These are phyloP conservation scores for Aspergillus sp. DNA, from an alignment of 2,329 filamentous ascomycete genomes.

Conservation along the genomic window DNA sequence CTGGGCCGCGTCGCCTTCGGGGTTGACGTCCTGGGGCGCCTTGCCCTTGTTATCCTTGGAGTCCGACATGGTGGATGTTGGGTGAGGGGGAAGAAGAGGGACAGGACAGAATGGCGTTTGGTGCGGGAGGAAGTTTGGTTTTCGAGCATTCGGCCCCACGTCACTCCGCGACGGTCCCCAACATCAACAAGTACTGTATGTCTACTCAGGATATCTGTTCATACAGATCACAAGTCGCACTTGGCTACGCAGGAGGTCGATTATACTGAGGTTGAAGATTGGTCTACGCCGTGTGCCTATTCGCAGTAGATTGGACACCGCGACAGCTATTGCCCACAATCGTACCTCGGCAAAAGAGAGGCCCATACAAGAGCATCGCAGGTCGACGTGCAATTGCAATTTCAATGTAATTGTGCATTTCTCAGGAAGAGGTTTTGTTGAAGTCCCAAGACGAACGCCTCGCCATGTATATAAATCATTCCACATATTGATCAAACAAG, in stretches of 20 bases:
- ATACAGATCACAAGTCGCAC: neutral
- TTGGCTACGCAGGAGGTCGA: too few relatives aligned
- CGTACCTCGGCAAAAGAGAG: neutral
- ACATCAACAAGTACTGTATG: too few relatives aligned
- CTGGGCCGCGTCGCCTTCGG: constrained; percentile 10
- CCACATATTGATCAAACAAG: constrained; percentile 12
- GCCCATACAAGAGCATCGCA: neutral
- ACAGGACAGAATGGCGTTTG: constrained; percentile 20
- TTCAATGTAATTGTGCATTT: neutral
- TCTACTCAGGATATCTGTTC: neutral
- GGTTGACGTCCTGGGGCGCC: constrained; percentile 22
- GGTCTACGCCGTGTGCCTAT: too few relatives aligned
- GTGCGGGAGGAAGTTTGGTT: constrained; percentile 16
- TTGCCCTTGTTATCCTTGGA: constrained; percentile 36
- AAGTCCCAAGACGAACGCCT: constrained; percentile 20
- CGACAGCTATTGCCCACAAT: neutral
- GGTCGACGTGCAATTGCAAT: neutral
- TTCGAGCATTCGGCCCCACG: constrained; percentile 24
- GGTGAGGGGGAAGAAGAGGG: constrained; percentile 7
- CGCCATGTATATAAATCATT: constrained; percentile 10
- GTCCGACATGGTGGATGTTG: constrained; percentile 32
- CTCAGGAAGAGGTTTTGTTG: constrained; percentile 22
- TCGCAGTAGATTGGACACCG: neutral
- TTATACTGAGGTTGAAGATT: too few relatives aligned
- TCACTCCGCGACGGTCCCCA: constrained; percentile 7